Base-by-base conservation (phyloP, 495 filamentous ascomycete species). In the Chaetomium fimeti region DNA sequence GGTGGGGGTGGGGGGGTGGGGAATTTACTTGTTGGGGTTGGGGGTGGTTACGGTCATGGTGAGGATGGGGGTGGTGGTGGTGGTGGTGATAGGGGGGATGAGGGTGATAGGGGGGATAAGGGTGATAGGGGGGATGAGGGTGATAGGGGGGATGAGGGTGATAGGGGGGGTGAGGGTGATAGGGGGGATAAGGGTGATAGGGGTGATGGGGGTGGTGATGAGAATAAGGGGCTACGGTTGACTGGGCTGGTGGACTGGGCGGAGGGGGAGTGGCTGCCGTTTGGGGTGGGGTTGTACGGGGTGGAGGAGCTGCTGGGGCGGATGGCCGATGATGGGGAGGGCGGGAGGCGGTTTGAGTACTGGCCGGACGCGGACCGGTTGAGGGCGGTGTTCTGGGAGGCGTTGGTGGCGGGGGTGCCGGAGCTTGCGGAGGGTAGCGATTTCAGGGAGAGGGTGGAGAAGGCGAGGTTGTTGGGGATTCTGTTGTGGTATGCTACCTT, bases 161-260 rank as follows among this genome's bases (percentile, higher is more conserved):
- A 88, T 24, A n/a, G 5, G 2, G 18, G 8, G 13, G 27, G 27
- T 5, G 32, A 11, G 7, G 32, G 32, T 36, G 32, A 11, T 36
- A 11, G 32, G 28, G 49, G 16, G 22, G 22, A 27, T 15, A 20
- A 25, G 7, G 22, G 15, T 1, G 47, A 3, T 42, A 9, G 25
- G 0, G 29, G 25, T 43, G 28, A 28, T n/a, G 55, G n/a, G n/a
- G n/a, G 12, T 49, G 20, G 47, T 2, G 47, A 20, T 18, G 22
- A 9, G 22, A 49, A 49, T 12, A 20, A 13, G 5, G 3, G 20
- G 2, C n/a, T 49, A 20, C 18, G 18, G 58, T 61, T 88, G 4
- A 68, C 65, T 0, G 86, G 85, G 0, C 60, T 87, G 6, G 72
- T 88, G 7, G 85, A 87, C 65, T 89, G 86, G 85, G 83, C 83